phyloP scores from a whole-genome alignment of 2,329 filamentous ascomycete species.

The Fonsecaea pedrosoi region DNA sequence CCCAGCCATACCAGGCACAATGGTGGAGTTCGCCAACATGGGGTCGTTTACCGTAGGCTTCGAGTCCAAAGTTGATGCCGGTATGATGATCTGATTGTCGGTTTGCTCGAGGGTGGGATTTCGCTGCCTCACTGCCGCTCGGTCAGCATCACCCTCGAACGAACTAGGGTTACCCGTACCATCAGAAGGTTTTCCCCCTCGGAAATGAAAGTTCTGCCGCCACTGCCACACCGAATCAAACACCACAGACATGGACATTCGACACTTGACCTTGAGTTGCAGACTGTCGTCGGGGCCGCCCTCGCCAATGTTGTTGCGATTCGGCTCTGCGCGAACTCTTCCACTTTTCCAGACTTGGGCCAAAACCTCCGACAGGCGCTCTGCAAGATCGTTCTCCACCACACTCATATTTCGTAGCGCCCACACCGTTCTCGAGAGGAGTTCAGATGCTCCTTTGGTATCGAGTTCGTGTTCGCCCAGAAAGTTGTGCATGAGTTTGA shows the following conservation, averaged over 20 bases:
- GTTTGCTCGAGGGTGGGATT: constrained; percentile 27
- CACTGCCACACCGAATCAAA: constrained; percentile 73
- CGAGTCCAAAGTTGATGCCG: constrained; percentile 12
- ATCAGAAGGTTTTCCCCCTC: constrained; percentile 64
- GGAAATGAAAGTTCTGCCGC: constrained; percentile 67
- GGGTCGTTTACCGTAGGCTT: constrained; percentile 26
- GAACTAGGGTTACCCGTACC: constrained; percentile 44
- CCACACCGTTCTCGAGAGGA: constrained; percentile 66
- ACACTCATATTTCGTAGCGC: constrained; percentile 67
- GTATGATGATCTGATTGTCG: constrained; percentile 21
- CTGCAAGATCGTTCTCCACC: constrained; percentile 67
- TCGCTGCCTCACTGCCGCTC: constrained; percentile 24
- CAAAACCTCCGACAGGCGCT: constrained; percentile 69
- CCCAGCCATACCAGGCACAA: constrained; percentile 40
- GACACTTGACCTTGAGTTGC: constrained; percentile 68
- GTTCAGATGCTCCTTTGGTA: constrained; percentile 62
- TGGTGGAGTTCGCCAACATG: constrained; percentile 28
- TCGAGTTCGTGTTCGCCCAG: constrained; percentile 57
- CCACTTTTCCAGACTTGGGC: constrained; percentile 69
- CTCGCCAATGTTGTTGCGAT: constrained; percentile 39
- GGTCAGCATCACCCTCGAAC: constrained; percentile 1
- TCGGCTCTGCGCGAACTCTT: constrained; percentile 43
- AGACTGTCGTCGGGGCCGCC: constrained; percentile 47
- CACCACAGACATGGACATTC: constrained; percentile 71
- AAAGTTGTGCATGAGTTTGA: constrained; percentile 71